These are phyloP conservation scores for Colletotrichum orbiculare DNA, from an alignment of 2,329 filamentous ascomycete species.

Conservation along the genomic window DNA sequence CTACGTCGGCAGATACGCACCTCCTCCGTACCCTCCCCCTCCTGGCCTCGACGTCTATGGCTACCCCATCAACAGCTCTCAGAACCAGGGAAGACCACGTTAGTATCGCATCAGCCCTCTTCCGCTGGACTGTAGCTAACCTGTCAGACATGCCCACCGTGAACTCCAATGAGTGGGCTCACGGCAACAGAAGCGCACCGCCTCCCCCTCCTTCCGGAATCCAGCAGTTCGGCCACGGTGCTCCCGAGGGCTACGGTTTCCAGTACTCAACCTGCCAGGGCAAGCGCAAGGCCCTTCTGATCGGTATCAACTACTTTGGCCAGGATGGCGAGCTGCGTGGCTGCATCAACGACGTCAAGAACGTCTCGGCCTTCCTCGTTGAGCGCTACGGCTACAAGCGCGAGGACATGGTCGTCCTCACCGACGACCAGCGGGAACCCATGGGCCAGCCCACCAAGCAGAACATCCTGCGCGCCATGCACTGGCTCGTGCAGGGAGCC, in stretches of 20 bases:
- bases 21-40: slow-evolving; percentile 54
- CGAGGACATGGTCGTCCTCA: slow-evolving; percentile 84
- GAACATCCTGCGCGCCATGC: slow-evolving; percentile 80
- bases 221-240: slow-evolving; percentile 74
- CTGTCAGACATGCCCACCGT: slow-evolving; percentile 36
- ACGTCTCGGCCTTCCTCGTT: slow-evolving; percentile 78
- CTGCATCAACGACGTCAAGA: slow-evolving; percentile 85
- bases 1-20: slow-evolving; percentile 39
- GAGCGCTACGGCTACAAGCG: slow-evolving; percentile 76
- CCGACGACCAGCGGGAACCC: slow-evolving; percentile 78
- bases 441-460: slow-evolving; percentile 79
- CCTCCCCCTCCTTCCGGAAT: slow-evolving; percentile 60
- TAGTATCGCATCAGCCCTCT: slow-evolving; percentile 15
- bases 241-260: slow-evolving; percentile 76
- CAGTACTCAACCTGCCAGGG: slow-evolving; percentile 82
- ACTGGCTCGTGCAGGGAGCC: slow-evolving; percentile 79
- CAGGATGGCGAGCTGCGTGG: slow-evolving; percentile 77
- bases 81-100: slow-evolving; percentile 30
- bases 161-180: slow-evolving; percentile 44
- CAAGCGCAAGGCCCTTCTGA: slow-evolving; percentile 77
- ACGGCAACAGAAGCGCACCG: slow-evolving; percentile 43
- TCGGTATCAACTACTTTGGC: slow-evolving; percentile 85
- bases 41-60: slow-evolving; percentile 58
- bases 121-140: slow-evolving; percentile 1
- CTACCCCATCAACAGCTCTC: slow-evolving; percentile 50